Evolutionary conservation across 805 yeast species (phyloP).

Genomic region (Tetrapisispora namnaoensis): DNA sequence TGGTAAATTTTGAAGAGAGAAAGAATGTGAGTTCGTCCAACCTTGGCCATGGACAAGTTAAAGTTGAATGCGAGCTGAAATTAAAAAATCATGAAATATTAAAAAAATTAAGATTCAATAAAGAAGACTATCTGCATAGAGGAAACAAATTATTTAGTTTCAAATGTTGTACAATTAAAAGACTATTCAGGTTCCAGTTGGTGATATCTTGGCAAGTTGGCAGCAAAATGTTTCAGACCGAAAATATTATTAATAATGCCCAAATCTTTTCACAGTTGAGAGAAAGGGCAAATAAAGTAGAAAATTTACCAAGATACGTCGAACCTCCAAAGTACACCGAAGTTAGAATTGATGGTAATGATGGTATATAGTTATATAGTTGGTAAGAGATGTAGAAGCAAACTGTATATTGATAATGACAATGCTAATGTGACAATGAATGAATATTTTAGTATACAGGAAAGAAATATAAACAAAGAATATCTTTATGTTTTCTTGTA

Average conservation of each 20-base stretch:
- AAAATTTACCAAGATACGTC: slow-evolving; percentile 19
- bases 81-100: slow-evolving; percentile 16
- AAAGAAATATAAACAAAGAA: too few species aligned
- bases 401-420: neutral
- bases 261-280: slow-evolving; percentile 18
- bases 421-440: neutral
- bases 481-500: neutral
- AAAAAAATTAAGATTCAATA: slow-evolving; percentile 19
- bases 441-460: too few species aligned
- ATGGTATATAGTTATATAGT: neutral
- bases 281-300: slow-evolving; percentile 5
- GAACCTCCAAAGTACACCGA: slow-evolving; percentile 23
- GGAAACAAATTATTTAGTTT: slow-evolving; percentile 27
- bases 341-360: neutral
- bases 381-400: neutral
- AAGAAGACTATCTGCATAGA: slow-evolving; percentile 26
- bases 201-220: slow-evolving; percentile 21
- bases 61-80: slow-evolving; percentile 16
- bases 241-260: slow-evolving; percentile 15
- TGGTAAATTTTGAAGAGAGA: neutral
- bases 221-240: slow-evolving; percentile 15
- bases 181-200: slow-evolving; percentile 23
- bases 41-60: neutral
- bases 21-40: neutral
- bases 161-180: slow-evolving; percentile 21